These are phyloP conservation scores for Umbelopsis isabellina DNA, from an alignment of 192 early-diverging fungal species.

Conservation along the genomic window DNA sequence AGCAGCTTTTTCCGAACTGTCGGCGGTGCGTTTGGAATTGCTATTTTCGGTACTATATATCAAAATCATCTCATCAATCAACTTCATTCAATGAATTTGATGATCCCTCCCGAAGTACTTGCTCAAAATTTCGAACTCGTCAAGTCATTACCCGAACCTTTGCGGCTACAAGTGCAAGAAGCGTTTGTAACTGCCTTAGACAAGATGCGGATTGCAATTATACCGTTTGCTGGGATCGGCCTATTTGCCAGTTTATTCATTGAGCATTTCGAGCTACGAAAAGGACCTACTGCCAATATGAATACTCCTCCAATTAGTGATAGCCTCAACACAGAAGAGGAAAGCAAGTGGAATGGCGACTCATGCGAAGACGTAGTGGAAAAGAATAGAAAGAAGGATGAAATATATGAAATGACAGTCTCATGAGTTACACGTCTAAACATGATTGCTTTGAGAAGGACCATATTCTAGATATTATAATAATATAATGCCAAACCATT, in stretches of 20 bases:
- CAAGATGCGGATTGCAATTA: constrained; percentile 32
- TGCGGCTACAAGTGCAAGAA: constrained; percentile 21
- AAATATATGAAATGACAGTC: too few relatives aligned
- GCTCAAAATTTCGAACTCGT: constrained; percentile 1
- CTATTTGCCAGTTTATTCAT: constrained; percentile 20
- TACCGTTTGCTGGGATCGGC: constrained; percentile 28
- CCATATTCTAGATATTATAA: too few relatives aligned
- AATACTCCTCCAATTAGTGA: not conserved
- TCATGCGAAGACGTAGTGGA: too few relatives aligned
- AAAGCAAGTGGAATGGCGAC: too few relatives aligned
- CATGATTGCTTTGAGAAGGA: too few relatives aligned
- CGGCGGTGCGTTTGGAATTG: constrained; percentile 28
- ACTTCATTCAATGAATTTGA: constrained; percentile 1
- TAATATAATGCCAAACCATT: too few relatives aligned
- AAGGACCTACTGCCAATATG: not conserved
- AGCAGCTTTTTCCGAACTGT: constrained; percentile 23
- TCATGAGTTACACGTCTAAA: too few relatives aligned
- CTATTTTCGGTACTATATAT: constrained; percentile 50
- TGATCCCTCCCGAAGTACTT: not conserved
- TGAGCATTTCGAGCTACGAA: constrained; percentile 12
- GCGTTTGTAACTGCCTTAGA: constrained; percentile 34
- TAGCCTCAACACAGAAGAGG: too few relatives aligned
- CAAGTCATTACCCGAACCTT: constrained; percentile 19
- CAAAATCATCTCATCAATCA: constrained; percentile 26
- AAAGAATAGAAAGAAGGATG: too few relatives aligned